A percentile compares a stretch with the other conserved stretches of the same genome.
Conservation (phyloP, 2,329 filamentous ascomycete species). For the Penicillium expansum region DNA sequence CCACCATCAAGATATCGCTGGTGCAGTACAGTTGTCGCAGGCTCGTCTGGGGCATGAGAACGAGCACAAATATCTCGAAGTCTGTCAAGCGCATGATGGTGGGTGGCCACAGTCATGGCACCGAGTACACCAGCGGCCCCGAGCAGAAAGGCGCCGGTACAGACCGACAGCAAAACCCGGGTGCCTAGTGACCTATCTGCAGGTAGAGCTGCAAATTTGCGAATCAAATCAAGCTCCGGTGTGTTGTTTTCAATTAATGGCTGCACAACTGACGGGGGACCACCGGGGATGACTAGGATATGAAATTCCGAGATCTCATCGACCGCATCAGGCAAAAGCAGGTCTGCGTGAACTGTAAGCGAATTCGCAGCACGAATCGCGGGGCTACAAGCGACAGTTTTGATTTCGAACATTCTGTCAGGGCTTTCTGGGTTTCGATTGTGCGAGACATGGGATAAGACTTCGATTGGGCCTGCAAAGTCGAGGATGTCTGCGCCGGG, state of each 20-base stretch:
- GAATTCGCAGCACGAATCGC: constrained; percentile 25
- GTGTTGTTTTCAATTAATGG: constrained; percentile 21
- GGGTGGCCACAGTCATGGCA: constrained; percentile 39
- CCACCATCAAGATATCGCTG: constrained; percentile 24
- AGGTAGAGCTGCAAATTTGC: constrained; percentile 21
- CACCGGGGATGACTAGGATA: constrained; percentile 42
- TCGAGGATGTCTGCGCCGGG: constrained; percentile 42
- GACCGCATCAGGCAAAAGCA: constrained; percentile 29
- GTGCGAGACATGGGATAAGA: constrained; percentile 33
- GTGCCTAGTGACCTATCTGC: constrained; percentile 20
- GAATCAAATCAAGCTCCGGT: constrained; percentile 24
- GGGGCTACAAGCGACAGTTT: constrained; percentile 33
- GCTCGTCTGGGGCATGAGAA: constrained; percentile 4
- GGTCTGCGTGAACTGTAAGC: constrained; percentile 33
- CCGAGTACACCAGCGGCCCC: constrained; percentile 38
- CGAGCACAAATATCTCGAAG: constrained; percentile 23
- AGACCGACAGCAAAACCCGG: constrained; percentile 41
- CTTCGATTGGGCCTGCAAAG: constrained; percentile 41
- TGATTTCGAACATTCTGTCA: constrained; percentile 33
- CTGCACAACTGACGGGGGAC: constrained; percentile 25
- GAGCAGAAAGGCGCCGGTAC: constrained; percentile 40
- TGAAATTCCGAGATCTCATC: constrained; percentile 33
- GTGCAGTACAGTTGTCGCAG: constrained; percentile 14
- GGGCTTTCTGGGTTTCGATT: constrained; percentile 26
- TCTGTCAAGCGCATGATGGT: constrained; percentile 31